phyloP scores from a whole-genome alignment of 495 filamentous ascomycete species.

The Penicillium salamii region DNA sequence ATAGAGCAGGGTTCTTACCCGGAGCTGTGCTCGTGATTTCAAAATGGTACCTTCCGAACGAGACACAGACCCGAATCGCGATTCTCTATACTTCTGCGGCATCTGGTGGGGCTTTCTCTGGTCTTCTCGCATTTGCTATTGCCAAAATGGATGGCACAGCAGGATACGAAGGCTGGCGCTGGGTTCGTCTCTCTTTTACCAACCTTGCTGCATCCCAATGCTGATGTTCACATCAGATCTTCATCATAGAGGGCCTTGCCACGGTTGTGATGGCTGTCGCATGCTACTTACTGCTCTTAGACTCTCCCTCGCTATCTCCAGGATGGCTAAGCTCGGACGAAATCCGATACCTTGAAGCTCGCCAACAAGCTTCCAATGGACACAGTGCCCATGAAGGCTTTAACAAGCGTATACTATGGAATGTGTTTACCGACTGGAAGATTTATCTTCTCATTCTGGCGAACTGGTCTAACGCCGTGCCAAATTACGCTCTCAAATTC shows the following conservation, averaged over 20 bases:
- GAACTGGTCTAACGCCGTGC: slow-evolving; percentile 49
- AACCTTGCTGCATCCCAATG: no score
- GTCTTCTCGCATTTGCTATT: slow-evolving; percentile 63
- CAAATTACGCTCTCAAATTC: slow-evolving; percentile 48
- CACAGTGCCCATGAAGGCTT: slow-evolving; percentile 3
- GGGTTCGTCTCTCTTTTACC: slow-evolving; percentile 17
- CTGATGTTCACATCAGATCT: slow-evolving; percentile 44
- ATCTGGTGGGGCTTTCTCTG: slow-evolving; percentile 63
- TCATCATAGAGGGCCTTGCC: slow-evolving; percentile 59
- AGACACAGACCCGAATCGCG: slow-evolving; percentile 63
- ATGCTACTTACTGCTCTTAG: slow-evolving; percentile 16
- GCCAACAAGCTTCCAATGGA: slow-evolving; percentile 3
- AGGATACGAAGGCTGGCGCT: slow-evolving; percentile 63
- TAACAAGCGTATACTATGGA: slow-evolving; percentile 3
- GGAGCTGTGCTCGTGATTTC: slow-evolving; percentile 25
- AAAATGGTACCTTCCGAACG: slow-evolving; percentile 64
- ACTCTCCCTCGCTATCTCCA: slow-evolving; percentile 16
- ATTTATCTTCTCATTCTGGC: slow-evolving; percentile 15
- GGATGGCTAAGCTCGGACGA: slow-evolving; percentile 18
- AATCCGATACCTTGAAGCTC: slow-evolving; percentile 18
- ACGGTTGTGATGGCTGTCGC: slow-evolving; percentile 35
- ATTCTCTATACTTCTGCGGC: slow-evolving; percentile 65
- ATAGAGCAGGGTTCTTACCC: background rate
- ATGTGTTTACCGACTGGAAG: slow-evolving; percentile 18
- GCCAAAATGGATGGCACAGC: slow-evolving; percentile 60